Conservation (phyloP, 345 rosid species). For the Boechera divaricarpa region DNA sequence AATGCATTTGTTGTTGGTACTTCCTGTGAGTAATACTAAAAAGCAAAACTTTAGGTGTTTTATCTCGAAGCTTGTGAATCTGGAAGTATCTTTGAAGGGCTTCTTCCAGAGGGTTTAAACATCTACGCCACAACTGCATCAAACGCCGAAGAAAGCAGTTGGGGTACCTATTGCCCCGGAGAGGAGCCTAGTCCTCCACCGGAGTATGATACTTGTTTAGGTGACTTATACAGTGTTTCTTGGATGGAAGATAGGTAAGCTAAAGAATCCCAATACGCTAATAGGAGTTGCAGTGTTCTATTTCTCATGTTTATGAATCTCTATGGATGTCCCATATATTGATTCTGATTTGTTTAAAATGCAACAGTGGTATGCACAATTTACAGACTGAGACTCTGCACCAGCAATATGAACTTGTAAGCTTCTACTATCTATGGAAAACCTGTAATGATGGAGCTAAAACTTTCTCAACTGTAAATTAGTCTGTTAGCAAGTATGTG, state of each 20-base stretch:
- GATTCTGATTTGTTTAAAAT: slow-evolving; percentile 29
- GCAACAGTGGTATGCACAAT: slow-evolving; percentile 84
- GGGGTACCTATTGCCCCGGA: slow-evolving; percentile 99
- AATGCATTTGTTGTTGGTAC: slow-evolving; percentile 1
- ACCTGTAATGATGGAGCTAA: slow-evolving; percentile 12
- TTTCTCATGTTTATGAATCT: slow-evolving; percentile 17
- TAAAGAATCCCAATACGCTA: slow-evolving; percentile 7
- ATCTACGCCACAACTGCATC: slow-evolving; percentile 96
- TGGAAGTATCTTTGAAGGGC: slow-evolving; percentile 97
- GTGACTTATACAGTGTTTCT: slow-evolving; percentile 94
- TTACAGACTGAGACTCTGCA: slow-evolving; percentile 74
- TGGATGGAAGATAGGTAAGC: slow-evolving; percentile 99
- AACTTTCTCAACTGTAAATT: slow-evolving; percentile 9
- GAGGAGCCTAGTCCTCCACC: slow-evolving; percentile 88
- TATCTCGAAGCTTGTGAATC: slow-evolving; percentile 99
- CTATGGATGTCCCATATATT: not conserved
- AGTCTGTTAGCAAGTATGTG: slow-evolving; percentile 9
- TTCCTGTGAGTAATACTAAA: not conserved
- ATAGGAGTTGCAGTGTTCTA: not conserved
- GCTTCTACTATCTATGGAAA: slow-evolving; percentile 26
- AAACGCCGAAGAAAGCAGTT: slow-evolving; percentile 94
- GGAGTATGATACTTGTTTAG: slow-evolving; percentile 93
- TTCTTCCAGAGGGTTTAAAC: slow-evolving; percentile 89
- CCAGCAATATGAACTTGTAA: slow-evolving; percentile 92
- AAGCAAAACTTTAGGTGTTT: slow-evolving; percentile 70